A percentile compares a stretch with the other conserved stretches of the same genome.
phyloP scores from a whole-genome alignment of 1,284 basidiomycete species.

The Moesziomyces globuligerus region DNA sequence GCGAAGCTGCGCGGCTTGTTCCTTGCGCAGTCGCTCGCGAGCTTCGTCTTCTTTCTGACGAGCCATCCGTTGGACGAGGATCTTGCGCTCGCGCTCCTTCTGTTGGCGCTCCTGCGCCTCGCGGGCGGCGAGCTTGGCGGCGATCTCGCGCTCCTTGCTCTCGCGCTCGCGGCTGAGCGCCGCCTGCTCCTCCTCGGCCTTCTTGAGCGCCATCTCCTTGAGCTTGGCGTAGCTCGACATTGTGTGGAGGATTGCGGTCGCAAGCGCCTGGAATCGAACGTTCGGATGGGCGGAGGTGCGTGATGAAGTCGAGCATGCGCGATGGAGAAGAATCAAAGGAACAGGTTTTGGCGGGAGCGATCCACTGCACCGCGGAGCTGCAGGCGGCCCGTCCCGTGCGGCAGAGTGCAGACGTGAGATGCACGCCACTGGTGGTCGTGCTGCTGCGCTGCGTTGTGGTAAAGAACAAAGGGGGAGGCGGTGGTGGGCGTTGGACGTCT shows the following conservation, averaged over 20 bases:
- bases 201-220: slow-evolving; percentile 42
- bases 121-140: slow-evolving; percentile 32
- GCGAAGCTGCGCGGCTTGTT: slow-evolving; percentile 13
- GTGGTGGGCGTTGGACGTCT: not conserved
- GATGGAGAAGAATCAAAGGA: too few relatives aligned
- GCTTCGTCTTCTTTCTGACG: slow-evolving; percentile 42
- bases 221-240: slow-evolving; percentile 49
- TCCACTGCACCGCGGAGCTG: too few relatives aligned
- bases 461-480: too few relatives aligned
- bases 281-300: not conserved
- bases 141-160: slow-evolving; percentile 34
- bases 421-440: too few relatives aligned
- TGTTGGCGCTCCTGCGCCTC: slow-evolving; percentile 38
- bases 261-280: not conserved
- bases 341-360: too few relatives aligned
- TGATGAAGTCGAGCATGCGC: not conserved
- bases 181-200: slow-evolving; percentile 37
- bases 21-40: slow-evolving; percentile 31
- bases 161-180: slow-evolving; percentile 26
- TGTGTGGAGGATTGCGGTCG: not conserved
- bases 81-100: slow-evolving; percentile 43
- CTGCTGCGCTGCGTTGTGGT: too few relatives aligned
- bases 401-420: too few relatives aligned
- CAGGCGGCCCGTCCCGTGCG: too few relatives aligned
- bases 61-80: slow-evolving; percentile 34